phyloP scores from a whole-genome alignment of 2,329 filamentous ascomycete species.

The Aspergillus vadensis region DNA sequence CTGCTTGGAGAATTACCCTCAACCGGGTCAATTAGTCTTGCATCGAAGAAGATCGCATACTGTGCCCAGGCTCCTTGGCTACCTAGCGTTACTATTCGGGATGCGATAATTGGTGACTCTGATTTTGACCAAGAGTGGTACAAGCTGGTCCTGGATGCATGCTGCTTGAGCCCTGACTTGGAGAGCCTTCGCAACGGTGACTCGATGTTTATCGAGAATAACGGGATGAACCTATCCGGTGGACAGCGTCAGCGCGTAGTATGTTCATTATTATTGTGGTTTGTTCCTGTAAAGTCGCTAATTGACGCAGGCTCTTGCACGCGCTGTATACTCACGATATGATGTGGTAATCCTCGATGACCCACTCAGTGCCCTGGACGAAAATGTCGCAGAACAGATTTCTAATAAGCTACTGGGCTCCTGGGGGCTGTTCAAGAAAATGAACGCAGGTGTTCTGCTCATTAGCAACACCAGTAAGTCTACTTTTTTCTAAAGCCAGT shows the following conservation, averaged over 20 bases:
- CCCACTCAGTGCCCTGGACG: neutral
- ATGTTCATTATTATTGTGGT: neutral
- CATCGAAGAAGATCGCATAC: neutral
- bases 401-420: neutral
- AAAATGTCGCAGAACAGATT: neutral
- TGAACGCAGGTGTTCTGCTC: neutral
- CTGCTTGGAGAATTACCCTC: slow-evolving; percentile 7
- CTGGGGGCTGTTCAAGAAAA: neutral
- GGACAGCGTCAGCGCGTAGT: slow-evolving; percentile 9
- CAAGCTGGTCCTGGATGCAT: neutral
- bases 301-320: slow-evolving; percentile 4
- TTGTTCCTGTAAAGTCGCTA: neutral
- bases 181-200: neutral
- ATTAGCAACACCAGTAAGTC: neutral
- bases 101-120: neutral
- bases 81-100: slow-evolving; percentile 1
- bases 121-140: neutral
- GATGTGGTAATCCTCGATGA: slow-evolving; percentile 1
- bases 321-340: neutral
- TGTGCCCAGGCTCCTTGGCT: slow-evolving; percentile 7
- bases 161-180: neutral
- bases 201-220: neutral
- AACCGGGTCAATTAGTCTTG: neutral
- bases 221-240: neutral
- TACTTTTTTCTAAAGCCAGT: neutral